Conservation (phyloP, 225 moss, liverwort and hornwort species). For the Ulota crispa region DNA sequence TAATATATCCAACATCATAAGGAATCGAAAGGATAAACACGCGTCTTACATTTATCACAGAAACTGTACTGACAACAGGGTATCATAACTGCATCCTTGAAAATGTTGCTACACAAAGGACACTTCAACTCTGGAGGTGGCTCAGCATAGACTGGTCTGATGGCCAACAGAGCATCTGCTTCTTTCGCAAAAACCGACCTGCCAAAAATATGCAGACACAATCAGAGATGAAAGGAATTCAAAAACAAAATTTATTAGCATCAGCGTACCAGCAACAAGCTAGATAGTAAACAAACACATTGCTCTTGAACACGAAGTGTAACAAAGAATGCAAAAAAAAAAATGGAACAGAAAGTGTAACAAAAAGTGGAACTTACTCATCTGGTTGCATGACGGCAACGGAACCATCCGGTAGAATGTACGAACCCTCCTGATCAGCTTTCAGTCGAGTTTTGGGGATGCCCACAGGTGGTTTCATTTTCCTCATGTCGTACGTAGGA, state of each 20-base stretch:
- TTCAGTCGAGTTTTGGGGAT: slow-evolving; percentile 94
- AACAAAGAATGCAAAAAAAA: not conserved
- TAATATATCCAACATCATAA: not conserved
- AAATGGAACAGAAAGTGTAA: not conserved
- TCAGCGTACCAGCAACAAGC: slow-evolving; percentile 1
- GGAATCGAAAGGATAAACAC: not conserved
- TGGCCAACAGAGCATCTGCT: slow-evolving; percentile 80
- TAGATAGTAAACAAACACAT: slow-evolving; percentile 2
- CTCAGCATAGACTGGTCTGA: slow-evolving; percentile 71
- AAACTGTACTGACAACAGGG: slow-evolving; percentile 99
- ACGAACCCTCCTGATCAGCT: slow-evolving; percentile 93
- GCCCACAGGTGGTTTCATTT: slow-evolving; percentile 94
- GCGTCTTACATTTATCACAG: slow-evolving; percentile 88
- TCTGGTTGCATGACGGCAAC: slow-evolving; percentile 98
- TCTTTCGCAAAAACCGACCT: slow-evolving; percentile 94
- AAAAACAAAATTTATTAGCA: not conserved
- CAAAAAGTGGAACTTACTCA: slow-evolving; percentile 55
- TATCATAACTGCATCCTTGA: slow-evolving; percentile 97
- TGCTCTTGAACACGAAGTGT: not conserved
- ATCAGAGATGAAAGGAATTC: not conserved
- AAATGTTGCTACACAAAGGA: slow-evolving; percentile 80
- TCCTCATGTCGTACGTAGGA: slow-evolving; percentile 91
- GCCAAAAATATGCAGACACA: slow-evolving; percentile 18
- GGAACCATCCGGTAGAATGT: slow-evolving; percentile 88
- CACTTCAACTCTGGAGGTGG: slow-evolving; percentile 91